phyloP scores from a whole-genome alignment of 2,329 filamentous ascomycete genomes.

The Sclerotinia minor region DNA sequence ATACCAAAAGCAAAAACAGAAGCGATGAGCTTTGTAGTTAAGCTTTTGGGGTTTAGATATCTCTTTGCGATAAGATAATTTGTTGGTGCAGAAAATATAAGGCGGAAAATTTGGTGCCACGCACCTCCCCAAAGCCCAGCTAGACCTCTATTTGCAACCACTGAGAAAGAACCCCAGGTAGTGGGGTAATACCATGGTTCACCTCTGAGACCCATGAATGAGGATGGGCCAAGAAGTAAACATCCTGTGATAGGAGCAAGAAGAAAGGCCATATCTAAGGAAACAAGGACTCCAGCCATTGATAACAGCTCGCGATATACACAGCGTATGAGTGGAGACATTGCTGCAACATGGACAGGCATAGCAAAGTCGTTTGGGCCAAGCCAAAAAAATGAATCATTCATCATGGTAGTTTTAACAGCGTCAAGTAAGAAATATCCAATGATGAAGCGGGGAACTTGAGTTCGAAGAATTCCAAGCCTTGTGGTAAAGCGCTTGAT shows the following conservation, averaged over 20 bases:
- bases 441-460: conserved; percentile 50
- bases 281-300: conserved; percentile 56
- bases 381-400: conserved; percentile 75
- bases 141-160: conserved; percentile 66
- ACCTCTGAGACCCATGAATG: conserved; percentile 53
- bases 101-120: conserved; percentile 91
- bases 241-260: conserved; percentile 60
- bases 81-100: conserved; percentile 64
- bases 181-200: conserved; percentile 62
- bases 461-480: conserved; percentile 48
- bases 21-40: conserved; percentile 42
- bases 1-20: conserved; percentile 60
- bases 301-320: conserved; percentile 58
- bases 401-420: conserved; percentile 66
- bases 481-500: conserved; percentile 48
- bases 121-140: conserved; percentile 79
- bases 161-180: conserved; percentile 55
- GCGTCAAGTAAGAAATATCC: conserved; percentile 70
- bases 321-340: conserved; percentile 51
- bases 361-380: conserved; percentile 48
- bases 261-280: conserved; percentile 61
- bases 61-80: conserved; percentile 48
- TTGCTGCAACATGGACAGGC: conserved; percentile 47
- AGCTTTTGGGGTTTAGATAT: conserved; percentile 44
- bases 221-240: conserved; percentile 49